A percentile compares a stretch with the other conserved stretches of the same genome.
phyloP scores from a whole-genome alignment of 2,329 filamentous ascomycete genomes.

The Ophiostoma himal-ulmi region DNA sequence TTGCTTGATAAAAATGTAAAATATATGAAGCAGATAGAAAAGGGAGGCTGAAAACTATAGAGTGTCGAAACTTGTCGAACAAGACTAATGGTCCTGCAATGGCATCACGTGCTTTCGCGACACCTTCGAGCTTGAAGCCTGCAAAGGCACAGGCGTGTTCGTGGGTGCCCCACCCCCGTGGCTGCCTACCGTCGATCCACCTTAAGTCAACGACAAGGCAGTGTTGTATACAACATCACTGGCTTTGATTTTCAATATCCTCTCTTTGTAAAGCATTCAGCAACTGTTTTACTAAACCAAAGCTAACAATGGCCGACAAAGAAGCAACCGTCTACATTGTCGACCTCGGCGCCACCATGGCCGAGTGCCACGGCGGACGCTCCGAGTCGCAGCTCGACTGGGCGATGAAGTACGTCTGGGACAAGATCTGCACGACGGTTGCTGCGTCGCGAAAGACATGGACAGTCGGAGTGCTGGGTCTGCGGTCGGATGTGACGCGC shows the following conservation, averaged over 20 bases:
- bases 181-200: slow-evolving; percentile 8
- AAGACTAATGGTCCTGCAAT: not conserved
- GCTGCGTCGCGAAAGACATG: slow-evolving; percentile 63
- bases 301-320: slow-evolving; percentile 70
- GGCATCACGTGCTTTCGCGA: slow-evolving; percentile 26
- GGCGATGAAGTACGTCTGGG: slow-evolving; percentile 89
- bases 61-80: not conserved
- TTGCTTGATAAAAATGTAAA: not conserved
- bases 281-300: not conserved
- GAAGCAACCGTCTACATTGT: slow-evolving; percentile 89
- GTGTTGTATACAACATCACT: not conserved
- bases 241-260: not conserved
- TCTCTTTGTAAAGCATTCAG: not conserved
- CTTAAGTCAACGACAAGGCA: not conserved
- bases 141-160: not conserved
- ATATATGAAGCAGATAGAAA: not conserved
- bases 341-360: slow-evolving; percentile 85
- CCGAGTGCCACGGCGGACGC: slow-evolving; percentile 62
- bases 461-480: slow-evolving; percentile 70
- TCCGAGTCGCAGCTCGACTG: slow-evolving; percentile 78
- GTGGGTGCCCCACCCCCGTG: slow-evolving; percentile 1
- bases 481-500: slow-evolving; percentile 71
- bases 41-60: not conserved
- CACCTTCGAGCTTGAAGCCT: slow-evolving; percentile 4
- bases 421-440: slow-evolving; percentile 75